A percentile compares a stretch with the other conserved stretches of the same genome.
These are phyloP conservation scores for Raffaelea albimanens DNA, from an alignment of 2,329 filamentous ascomycete genomes.

Conservation along the genomic window DNA sequence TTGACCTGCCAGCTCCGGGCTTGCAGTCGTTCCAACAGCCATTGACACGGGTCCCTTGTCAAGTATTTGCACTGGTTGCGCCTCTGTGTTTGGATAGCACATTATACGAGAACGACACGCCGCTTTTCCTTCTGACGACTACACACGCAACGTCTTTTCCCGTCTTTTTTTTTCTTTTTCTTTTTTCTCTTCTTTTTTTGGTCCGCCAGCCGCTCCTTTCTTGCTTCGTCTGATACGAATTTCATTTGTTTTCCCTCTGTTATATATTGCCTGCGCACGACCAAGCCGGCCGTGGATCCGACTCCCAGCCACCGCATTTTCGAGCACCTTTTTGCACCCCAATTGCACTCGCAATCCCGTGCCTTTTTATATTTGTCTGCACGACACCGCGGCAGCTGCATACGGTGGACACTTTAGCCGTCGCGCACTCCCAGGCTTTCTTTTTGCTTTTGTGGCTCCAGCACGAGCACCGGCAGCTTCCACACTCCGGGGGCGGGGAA, in stretches of 20 bases:
- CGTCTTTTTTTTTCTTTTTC: background rate
- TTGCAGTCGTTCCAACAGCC: background rate
- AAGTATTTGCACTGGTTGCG: background rate
- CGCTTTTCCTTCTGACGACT: no score
- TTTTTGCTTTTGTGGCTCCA: background rate
- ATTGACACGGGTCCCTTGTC: background rate
- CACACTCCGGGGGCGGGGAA: background rate
- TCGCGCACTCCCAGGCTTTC: background rate
- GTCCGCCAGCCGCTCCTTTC: background rate
- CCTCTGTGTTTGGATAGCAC: background rate
- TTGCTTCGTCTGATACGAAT: background rate
- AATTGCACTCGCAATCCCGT: background rate
- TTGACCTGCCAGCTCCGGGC: no score
- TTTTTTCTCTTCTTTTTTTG: background rate
- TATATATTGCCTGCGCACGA: background rate
- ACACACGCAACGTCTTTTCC: no score
- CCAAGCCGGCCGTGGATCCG: conserved; percentile 1
- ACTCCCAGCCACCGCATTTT: conserved; percentile 14
- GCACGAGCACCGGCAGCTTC: background rate
- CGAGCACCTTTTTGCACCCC: background rate
- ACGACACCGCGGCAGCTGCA: background rate
- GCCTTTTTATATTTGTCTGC: background rate
- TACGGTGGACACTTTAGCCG: background rate
- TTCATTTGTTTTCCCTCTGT: background rate
- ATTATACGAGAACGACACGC: background rate